Evolutionary conservation across 345 rosid species (phyloP).

Genomic region (Lenwebbia sp.): DNA sequence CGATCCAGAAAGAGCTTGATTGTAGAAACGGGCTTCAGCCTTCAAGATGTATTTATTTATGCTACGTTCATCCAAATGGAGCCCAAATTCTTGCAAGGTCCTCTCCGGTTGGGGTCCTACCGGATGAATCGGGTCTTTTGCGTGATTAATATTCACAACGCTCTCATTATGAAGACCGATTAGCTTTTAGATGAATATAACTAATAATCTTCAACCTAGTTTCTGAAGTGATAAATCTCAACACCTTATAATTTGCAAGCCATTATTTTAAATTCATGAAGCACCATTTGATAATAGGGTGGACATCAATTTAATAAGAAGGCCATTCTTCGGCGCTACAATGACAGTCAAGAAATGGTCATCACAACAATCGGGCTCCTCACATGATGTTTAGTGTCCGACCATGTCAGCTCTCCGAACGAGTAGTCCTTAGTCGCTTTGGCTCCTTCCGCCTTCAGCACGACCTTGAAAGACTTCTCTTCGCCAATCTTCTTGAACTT

Average conservation of each 20-base stretch:
- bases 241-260: background rate
- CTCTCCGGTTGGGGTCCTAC: no score
- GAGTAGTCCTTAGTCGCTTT: background rate
- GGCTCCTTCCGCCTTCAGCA: background rate
- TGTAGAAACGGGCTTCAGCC: no score
- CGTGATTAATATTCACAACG: background rate
- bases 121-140: no score
- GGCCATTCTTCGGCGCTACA: background rate
- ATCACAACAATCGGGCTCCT: background rate
- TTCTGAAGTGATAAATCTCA: background rate
- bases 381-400: conserved; percentile 7
- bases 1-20: no score
- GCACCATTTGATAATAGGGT: background rate
- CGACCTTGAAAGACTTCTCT: conserved; percentile 40
- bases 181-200: background rate
- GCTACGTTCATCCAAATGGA: no score
- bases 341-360: background rate
- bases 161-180: background rate
- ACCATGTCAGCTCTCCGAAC: background rate
- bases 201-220: background rate
- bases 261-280: background rate
- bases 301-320: background rate
- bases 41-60: no score
- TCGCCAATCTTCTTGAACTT: conserved; percentile 44
- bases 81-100: no score